A percentile compares a stretch with the other conserved stretches of the same genome.
Evolutionary conservation across 352 stramenopile species (phyloP).

Genomic region (Globisporangium cystogenes): DNA sequence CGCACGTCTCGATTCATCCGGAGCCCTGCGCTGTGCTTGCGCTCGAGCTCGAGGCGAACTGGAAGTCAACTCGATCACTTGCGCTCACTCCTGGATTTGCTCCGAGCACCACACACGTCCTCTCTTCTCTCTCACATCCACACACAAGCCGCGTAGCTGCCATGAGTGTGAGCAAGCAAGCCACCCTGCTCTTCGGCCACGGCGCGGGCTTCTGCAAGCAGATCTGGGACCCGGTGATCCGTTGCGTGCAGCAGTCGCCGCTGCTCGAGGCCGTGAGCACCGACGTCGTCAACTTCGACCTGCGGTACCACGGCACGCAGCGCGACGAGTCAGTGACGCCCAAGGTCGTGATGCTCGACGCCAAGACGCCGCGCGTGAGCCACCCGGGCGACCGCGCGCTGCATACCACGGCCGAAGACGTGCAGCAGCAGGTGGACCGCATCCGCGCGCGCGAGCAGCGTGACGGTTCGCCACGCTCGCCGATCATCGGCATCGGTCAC

Average conservation of each 20-base stretch:
- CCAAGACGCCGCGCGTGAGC: constrained; percentile 18
- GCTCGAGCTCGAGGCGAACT: too few species aligned
- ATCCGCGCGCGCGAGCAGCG: background rate
- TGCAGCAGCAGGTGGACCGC: background rate
- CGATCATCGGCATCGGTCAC: too few species aligned
- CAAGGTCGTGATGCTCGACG: constrained; percentile 9
- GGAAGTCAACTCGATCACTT: too few species aligned
- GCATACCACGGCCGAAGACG: background rate
- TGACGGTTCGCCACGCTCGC: too few species aligned
- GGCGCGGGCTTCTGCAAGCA: constrained; percentile 41
- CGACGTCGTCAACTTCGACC: constrained; percentile 29
- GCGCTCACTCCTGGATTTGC: too few species aligned
- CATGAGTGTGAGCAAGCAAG: too few species aligned
- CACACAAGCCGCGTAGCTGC: too few species aligned
- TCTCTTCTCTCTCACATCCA: background rate
- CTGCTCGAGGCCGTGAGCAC: constrained; percentile 13
- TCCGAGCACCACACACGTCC: background rate
- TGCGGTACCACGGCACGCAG: constrained; percentile 43
- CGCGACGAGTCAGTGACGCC: constrained; percentile 26
- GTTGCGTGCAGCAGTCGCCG: constrained; percentile 20
- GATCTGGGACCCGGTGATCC: constrained; percentile 38
- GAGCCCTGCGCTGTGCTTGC: too few species aligned
- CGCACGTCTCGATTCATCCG: too few species aligned
- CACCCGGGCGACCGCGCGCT: constrained; percentile 17
- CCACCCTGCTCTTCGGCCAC: constrained; percentile 40